Evolutionary conservation across 768 basidiomycete species (phyloP).

Genomic region (Mycena floridula): DNA sequence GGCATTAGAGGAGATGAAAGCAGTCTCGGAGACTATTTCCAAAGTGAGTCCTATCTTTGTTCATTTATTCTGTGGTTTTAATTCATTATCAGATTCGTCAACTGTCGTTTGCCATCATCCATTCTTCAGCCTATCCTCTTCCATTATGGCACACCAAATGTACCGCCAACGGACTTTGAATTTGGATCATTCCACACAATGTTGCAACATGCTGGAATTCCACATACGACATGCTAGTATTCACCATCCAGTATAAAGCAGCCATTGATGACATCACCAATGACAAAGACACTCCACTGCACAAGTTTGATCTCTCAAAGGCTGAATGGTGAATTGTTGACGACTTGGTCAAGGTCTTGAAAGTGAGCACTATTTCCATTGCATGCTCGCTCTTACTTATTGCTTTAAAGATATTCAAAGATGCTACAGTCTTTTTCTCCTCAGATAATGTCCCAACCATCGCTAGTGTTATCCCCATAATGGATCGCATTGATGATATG

Average conservation of each 20-base stretch:
- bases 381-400: neutral
- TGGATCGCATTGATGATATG: slow-evolving; percentile 20
- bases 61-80: neutral
- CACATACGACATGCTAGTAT: slow-evolving; percentile 15
- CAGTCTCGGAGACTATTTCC: neutral
- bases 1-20: neutral
- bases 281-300: slow-evolving; percentile 6
- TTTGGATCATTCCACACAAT: neutral
- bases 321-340: slow-evolving; percentile 17
- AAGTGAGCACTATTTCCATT: slow-evolving; percentile 4
- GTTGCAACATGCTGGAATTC: slow-evolving; percentile 15
- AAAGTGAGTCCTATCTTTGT: neutral
- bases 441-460: slow-evolving; percentile 8
- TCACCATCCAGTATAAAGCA: slow-evolving; percentile 11
- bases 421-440: slow-evolving; percentile 14
- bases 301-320: slow-evolving; percentile 7
- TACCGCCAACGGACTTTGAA: neutral
- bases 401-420: slow-evolving; percentile 12
- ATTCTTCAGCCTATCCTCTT: neutral
- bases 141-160: neutral
- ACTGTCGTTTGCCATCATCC: neutral
- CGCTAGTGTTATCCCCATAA: slow-evolving; percentile 17
- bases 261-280: slow-evolving; percentile 16
- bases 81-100: neutral
- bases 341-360: slow-evolving; percentile 14